Base-by-base conservation (phyloP, 225 moss, liverwort and hornwort species). In the Sphagnum tenellum region DNA sequence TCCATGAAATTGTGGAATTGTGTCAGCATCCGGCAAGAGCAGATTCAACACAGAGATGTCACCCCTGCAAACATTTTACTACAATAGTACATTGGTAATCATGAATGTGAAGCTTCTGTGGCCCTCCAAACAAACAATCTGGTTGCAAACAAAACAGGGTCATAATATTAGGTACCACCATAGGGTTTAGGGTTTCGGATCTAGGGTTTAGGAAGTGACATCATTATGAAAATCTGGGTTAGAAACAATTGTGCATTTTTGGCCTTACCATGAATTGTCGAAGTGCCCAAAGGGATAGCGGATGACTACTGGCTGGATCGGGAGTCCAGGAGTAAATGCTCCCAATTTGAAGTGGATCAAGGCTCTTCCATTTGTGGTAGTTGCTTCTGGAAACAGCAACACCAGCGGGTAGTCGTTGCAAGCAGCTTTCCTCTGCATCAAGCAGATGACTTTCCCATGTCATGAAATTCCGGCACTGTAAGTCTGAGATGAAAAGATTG, bases 1-100 rank as follows among this genome's bases (percentile, higher is more conserved):
- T 94, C 91, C 86, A 94, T 91, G 72, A 82, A 80, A 64, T 94
- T 91, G 56, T 78, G 88, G 69, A 91, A 70, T 71, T 94, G 91
- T 45, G 89, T 88, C 62, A 94, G 84, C 88, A 91, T 89, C 64
- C 91, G 87, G 56, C n/a, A 91, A 73, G 64, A 94, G 12, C 56
- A 91, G 59, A 44, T 76, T 86, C 46, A 48, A 44, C 55, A 89
- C 62, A n/a, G 88, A 77, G 59, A 86, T 94, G 73, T 91, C 82
- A 5, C 91, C 91, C 94, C 91, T 94, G 76, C 59, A 73, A 29
- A 29, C 29, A 29, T 29, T 29, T 29, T 29, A 29, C 29, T 29
- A 29, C 29, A 29, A 29, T 29, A 29, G 0, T 29, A 29, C 29
- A 29, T 29, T 1, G 1, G 29, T 29, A 29, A 1, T 29, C 29